These are phyloP conservation scores for Piper betle DNA, from an alignment of 164 flowering plant genomes.

Conservation along the genomic window DNA sequence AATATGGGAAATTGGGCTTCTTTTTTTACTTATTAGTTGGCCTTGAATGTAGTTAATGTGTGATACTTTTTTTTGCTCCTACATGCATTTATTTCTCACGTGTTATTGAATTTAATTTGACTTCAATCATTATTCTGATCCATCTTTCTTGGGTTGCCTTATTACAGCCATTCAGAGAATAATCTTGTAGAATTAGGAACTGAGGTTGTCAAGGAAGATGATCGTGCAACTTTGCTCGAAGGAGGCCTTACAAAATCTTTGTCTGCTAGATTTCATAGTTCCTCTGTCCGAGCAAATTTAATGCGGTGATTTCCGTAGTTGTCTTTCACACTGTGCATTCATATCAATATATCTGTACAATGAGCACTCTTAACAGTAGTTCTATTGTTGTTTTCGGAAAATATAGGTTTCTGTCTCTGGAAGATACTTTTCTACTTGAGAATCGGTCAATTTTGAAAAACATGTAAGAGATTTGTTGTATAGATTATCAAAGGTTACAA, in stretches of 20 bases:
- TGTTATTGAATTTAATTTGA: not conserved
- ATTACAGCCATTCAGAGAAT: slow-evolving; percentile 76
- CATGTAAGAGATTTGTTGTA: slow-evolving; percentile 41
- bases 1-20: too few relatives aligned
- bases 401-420: slow-evolving; percentile 76
- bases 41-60: not conserved
- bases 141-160: not conserved
- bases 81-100: too few relatives aligned
- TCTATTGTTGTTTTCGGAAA: not conserved
- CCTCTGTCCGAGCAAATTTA: slow-evolving; percentile 58
- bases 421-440: slow-evolving; percentile 78
- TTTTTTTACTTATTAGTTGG: not conserved
- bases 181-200: slow-evolving; percentile 70
- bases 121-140: not conserved
- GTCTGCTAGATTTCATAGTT: slow-evolving; percentile 44
- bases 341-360: too few relatives aligned
- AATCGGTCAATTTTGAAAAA: slow-evolving; percentile 67
- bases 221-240: slow-evolving; percentile 74
- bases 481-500: too few relatives aligned
- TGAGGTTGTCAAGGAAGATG: slow-evolving; percentile 65
- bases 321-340: too few relatives aligned
- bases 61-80: not conserved
- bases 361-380: too few relatives aligned
- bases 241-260: slow-evolving; percentile 83
- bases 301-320: slow-evolving; percentile 35